phyloP scores from a whole-genome alignment of 2,329 filamentous ascomycete genomes.

The Colletotrichum phormii region DNA sequence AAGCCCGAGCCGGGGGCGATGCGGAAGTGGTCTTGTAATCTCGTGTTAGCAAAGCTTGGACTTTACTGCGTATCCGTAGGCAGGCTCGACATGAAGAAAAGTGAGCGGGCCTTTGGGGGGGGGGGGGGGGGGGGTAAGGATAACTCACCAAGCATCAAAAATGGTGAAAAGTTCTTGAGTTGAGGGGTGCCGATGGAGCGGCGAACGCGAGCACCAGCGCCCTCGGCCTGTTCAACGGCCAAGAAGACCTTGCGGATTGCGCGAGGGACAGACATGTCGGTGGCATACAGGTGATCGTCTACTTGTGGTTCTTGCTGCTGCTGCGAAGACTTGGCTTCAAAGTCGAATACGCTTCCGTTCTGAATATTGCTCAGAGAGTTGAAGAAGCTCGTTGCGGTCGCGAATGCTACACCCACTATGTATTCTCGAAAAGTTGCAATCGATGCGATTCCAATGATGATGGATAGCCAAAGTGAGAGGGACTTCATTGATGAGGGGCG shows the following conservation, averaged over 20 bases:
- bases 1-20: slow-evolving; percentile 86
- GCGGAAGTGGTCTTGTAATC: slow-evolving; percentile 81
- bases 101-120: neutral
- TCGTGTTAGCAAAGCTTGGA: slow-evolving; percentile 89
- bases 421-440: slow-evolving; percentile 43
- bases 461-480: slow-evolving; percentile 43
- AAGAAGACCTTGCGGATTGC: slow-evolving; percentile 86
- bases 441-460: slow-evolving; percentile 45
- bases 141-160: slow-evolving; percentile 97
- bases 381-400: slow-evolving; percentile 26
- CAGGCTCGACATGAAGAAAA: slow-evolving; percentile 79
- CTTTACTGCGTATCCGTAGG: slow-evolving; percentile 74
- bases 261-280: slow-evolving; percentile 76
- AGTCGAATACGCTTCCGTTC: neutral
- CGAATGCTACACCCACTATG: slow-evolving; percentile 38
- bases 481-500: slow-evolving; percentile 43
- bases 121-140: slow-evolving; percentile 76
- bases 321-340: slow-evolving; percentile 22
- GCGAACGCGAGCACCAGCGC: slow-evolving; percentile 86
- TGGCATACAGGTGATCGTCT: slow-evolving; percentile 44
- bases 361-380: slow-evolving; percentile 22
- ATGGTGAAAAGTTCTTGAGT: slow-evolving; percentile 88
- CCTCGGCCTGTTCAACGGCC: slow-evolving; percentile 87
- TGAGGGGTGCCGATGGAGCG: slow-evolving; percentile 87
- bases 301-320: slow-evolving; percentile 1